Percentiles rank a stretch among this genome's conserved stretches.
phyloP scores from a whole-genome alignment of 2,329 filamentous ascomycete genomes.

The Penicillium occitanis region DNA sequence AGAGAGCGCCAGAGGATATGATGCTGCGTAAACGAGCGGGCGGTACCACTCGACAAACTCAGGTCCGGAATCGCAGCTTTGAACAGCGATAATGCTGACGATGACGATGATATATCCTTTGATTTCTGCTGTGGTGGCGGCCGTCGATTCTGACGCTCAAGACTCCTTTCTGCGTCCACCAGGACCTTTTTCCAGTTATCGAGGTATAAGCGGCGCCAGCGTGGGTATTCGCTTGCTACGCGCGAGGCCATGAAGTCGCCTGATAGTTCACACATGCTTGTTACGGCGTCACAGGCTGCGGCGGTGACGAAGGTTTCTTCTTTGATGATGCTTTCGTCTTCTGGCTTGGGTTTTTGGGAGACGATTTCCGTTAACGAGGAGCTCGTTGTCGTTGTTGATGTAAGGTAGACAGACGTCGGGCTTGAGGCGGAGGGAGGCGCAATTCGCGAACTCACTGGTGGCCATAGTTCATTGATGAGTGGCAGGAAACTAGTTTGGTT shows the following conservation, averaged over 20 bases:
- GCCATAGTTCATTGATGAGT: conserved; percentile 87
- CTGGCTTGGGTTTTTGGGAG: conserved; percentile 54
- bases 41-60: conserved; percentile 26
- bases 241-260: conserved; percentile 78
- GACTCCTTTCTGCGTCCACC: conserved; percentile 37
- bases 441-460: conserved; percentile 59
- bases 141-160: conserved; percentile 30
- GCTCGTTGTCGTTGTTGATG: conserved; percentile 15
- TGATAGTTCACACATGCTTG: conserved; percentile 66
- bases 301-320: conserved; percentile 58
- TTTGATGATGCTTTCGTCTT: conserved; percentile 29
- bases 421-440: conserved; percentile 48
- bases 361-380: conserved; percentile 45
- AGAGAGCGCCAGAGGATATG: conserved; percentile 42
- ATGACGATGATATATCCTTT: not conserved
- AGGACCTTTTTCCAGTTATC: conserved; percentile 40
- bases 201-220: conserved; percentile 44
- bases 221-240: conserved; percentile 66
- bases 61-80: conserved; percentile 18
- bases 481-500: conserved; percentile 85
- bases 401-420: conserved; percentile 37
- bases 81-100: not conserved
- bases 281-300: conserved; percentile 68
- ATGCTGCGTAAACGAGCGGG: conserved; percentile 40
- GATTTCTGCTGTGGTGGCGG: conserved; percentile 3